Base-by-base conservation (phyloP, 805 yeast species). In the Lipomyces yamadae region DNA sequence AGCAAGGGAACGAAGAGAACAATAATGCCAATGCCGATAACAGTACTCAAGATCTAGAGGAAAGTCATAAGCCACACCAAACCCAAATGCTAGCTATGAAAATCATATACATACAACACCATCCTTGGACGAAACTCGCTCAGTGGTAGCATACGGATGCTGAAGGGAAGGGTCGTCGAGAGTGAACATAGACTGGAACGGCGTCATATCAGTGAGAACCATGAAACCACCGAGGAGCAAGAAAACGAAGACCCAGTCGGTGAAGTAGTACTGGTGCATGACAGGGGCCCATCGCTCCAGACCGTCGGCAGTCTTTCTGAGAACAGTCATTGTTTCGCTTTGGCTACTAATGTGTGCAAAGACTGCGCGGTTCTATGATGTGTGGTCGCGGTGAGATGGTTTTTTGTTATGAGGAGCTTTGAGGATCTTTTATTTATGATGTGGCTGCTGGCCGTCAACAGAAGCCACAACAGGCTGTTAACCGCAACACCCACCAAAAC, bases 101-200 rank as follows among this genome's bases (percentile, higher is more conserved):
- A 29, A 18, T 24, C 24, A 29, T 29, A 52, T 24, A 52, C 55
- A n/a, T 52, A 52, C 55, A 63, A 68, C 71, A 56, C 70, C 71
- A 58, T 55, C 55, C 59, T 66, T 66, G n/a, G 71, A 68, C 11
- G 88, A 81, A 1, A 94, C 97, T 37, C 91, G 83, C 78, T 94
- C 97, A 33, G 79, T 82, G 61, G 85, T 85, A 0, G 96, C 90
- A 76, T 84, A 88, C 1, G 98, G 98, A 77, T 91, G 96, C 64
- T 88, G 86, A 59, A 94, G 86, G 0, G 93, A 84, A 50, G 87
- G 76, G 78, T 94, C 98, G 75, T 88, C 87, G 62, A 94, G 78
- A 62, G 81, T 83, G 75, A 94, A 94, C 74, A 63, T 61, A 68
- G 72, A 64, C 68, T 58, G 52, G 69, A 71, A 60, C 55, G 75